Conservation (phyloP, 805 yeast species). For the Blastobotrys robertii region DNA sequence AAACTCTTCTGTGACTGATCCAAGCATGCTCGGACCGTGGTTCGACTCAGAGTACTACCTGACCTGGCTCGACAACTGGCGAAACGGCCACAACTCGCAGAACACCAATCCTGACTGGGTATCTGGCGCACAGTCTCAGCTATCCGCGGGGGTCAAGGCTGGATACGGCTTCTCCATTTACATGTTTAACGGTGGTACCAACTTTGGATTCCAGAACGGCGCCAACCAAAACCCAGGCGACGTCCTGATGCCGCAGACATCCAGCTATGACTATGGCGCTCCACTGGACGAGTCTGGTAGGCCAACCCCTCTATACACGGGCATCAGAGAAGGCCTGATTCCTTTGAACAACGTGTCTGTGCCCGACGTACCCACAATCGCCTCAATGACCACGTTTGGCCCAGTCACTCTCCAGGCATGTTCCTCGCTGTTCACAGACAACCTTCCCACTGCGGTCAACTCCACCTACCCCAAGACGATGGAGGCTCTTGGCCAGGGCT, state of each 20-base stretch:
- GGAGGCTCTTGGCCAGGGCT: constrained; percentile 3
- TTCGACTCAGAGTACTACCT: constrained; percentile 3
- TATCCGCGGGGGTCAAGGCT: too few relatives aligned
- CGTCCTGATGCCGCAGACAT: background rate
- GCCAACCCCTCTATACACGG: constrained; percentile 1
- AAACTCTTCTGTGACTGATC: background rate
- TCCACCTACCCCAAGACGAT: constrained; percentile 1
- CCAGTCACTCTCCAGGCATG: background rate
- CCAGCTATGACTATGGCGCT: constrained; percentile 5
- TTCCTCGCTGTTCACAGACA: background rate
- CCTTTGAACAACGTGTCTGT: background rate
- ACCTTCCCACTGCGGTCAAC: background rate
- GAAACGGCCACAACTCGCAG: background rate
- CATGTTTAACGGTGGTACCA: constrained; percentile 4
- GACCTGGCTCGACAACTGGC: constrained; percentile 4
- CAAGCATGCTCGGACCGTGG: background rate
- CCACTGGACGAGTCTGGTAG: constrained; percentile 5
- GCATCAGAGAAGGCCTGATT: background rate
- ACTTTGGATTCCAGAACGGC: constrained; percentile 5
- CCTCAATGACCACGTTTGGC: background rate
- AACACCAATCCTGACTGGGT: background rate
- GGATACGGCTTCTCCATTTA: constrained; percentile 1
- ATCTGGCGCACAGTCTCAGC: too few relatives aligned
- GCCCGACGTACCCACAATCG: background rate
- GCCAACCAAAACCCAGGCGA: background rate